These are phyloP conservation scores for Puccinia polysora DNA, from an alignment of 1,284 basidiomycete species.

Conservation along the genomic window DNA sequence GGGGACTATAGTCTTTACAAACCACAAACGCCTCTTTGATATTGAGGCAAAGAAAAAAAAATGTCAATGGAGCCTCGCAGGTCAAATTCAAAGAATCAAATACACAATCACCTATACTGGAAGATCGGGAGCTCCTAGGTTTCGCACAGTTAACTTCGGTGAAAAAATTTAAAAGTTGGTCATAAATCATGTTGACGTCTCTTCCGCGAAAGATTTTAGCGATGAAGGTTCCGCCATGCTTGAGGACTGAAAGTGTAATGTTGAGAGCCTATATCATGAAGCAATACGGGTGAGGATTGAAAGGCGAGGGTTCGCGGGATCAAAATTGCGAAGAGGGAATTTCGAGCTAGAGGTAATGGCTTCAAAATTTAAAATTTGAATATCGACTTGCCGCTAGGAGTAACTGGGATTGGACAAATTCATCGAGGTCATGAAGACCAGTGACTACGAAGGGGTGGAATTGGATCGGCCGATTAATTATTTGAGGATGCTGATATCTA, in stretches of 20 bases:
- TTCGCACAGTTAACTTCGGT: conserved; percentile 54
- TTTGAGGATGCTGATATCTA: neutral
- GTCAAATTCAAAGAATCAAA: neutral
- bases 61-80: neutral
- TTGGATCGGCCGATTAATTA: neutral
- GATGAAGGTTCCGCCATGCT: conserved; percentile 58
- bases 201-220: conserved; percentile 60
- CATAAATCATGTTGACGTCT: conserved; percentile 56
- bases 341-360: neutral
- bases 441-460: conserved; percentile 55
- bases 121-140: conserved; percentile 52
- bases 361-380: neutral
- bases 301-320: neutral
- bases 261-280: conserved; percentile 55
- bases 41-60: conserved; percentile 4
- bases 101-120: conserved; percentile 51
- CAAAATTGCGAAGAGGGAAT: neutral
- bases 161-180: conserved; percentile 57
- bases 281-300: neutral
- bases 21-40: conserved; percentile 59
- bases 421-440: conserved; percentile 60
- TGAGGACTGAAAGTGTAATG: conserved; percentile 58
- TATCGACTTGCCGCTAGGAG: conserved; percentile 56
- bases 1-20: conserved; percentile 56
- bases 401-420: conserved; percentile 60